Evolutionary conservation across 2,329 filamentous ascomycete genomes (phyloP).

Genomic region (Trichoderma sp.): DNA sequence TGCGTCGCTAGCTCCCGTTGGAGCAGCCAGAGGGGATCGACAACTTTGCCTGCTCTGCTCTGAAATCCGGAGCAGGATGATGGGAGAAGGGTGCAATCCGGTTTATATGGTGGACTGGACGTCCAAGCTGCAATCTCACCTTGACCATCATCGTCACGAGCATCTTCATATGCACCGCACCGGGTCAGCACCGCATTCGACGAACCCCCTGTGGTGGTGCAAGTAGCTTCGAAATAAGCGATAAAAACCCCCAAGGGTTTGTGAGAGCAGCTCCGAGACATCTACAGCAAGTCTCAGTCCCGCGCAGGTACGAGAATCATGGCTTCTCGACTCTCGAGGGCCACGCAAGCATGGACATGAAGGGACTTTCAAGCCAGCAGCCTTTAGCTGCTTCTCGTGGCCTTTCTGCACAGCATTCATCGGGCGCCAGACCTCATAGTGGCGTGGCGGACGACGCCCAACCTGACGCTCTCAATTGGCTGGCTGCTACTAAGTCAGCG

Average conservation of each 20-base stretch:
- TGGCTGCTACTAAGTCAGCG: background rate
- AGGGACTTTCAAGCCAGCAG: background rate
- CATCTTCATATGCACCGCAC: background rate
- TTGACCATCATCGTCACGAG: background rate
- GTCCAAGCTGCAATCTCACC: background rate
- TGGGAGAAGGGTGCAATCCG: background rate
- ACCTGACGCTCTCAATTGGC: background rate
- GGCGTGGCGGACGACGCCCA: background rate
- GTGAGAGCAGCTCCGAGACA: slow-evolving; percentile 5
- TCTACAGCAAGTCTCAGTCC: background rate
- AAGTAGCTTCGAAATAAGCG: slow-evolving; percentile 1
- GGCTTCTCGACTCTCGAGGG: background rate
- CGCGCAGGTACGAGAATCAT: slow-evolving; percentile 14
- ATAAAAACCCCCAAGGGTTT: background rate
- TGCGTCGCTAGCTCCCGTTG: slow-evolving; percentile 20
- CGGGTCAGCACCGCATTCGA: background rate
- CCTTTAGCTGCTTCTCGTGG: background rate
- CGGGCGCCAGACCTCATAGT: background rate
- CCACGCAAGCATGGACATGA: background rate
- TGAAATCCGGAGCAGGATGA: background rate
- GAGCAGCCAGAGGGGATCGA: background rate
- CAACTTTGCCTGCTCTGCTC: background rate
- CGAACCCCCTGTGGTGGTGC: background rate
- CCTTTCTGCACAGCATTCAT: background rate
- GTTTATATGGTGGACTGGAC: background rate